Conservation (phyloP, 1,284 basidiomycete species). For the Ustilago vetiveriae region DNA sequence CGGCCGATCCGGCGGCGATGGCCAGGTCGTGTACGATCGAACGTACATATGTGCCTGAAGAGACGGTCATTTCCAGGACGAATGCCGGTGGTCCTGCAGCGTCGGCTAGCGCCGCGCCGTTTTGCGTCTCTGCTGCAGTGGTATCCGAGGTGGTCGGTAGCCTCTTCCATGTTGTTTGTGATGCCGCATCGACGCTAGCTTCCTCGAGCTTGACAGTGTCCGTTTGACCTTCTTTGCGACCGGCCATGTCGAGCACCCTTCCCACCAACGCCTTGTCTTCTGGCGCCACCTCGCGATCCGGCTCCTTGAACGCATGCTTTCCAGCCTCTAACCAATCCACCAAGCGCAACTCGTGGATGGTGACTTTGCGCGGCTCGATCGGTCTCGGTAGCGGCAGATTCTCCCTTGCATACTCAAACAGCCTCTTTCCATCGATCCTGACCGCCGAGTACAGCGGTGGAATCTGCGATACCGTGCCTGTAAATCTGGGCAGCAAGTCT, state of each 20-base stretch:
- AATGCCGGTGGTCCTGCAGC: slow-evolving; percentile 50
- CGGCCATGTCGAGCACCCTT: slow-evolving; percentile 55
- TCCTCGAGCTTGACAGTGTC: slow-evolving; percentile 40
- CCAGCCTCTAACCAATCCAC: slow-evolving; percentile 61
- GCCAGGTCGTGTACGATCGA: slow-evolving; percentile 66
- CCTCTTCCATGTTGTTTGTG: slow-evolving; percentile 9
- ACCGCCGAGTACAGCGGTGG: slow-evolving; percentile 82
- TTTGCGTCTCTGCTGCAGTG: slow-evolving; percentile 6
- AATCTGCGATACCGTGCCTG: slow-evolving; percentile 85
- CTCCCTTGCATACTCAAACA: slow-evolving; percentile 95
- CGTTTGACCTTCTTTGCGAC: slow-evolving; percentile 32
- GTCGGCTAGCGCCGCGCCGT: background rate
- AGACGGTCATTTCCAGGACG: slow-evolving; percentile 63
- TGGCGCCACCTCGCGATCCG: slow-evolving; percentile 50
- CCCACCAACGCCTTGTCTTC: slow-evolving; percentile 58
- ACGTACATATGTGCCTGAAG: slow-evolving; percentile 65
- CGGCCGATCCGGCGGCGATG: slow-evolving; percentile 53
- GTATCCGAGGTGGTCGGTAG: background rate
- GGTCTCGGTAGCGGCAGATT: slow-evolving; percentile 89
- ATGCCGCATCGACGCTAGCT: background rate
- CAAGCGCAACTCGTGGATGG: slow-evolving; percentile 81
- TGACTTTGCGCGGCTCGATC: slow-evolving; percentile 86
- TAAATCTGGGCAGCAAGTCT: slow-evolving; percentile 79
- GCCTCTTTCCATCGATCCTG: slow-evolving; percentile 95
- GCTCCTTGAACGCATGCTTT: slow-evolving; percentile 54